Evolutionary conservation across 495 filamentous ascomycete species (phyloP).

Genomic region (Aspergillus incahuasiensis): DNA sequence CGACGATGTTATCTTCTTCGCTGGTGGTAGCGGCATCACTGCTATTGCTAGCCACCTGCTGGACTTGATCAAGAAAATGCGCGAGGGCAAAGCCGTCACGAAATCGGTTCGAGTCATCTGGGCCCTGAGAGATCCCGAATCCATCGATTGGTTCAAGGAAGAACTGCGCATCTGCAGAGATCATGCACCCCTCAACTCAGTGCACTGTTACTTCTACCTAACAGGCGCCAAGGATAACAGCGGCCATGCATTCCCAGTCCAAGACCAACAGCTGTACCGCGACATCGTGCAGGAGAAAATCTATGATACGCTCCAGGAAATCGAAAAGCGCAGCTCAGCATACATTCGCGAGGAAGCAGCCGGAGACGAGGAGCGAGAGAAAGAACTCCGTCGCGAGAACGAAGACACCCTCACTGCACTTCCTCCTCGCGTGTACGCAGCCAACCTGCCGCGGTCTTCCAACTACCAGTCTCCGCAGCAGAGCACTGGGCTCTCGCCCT

Average conservation of each 20-base stretch:
- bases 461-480: slow-evolving; percentile 3
- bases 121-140: slow-evolving; percentile 83
- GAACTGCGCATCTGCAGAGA: slow-evolving; percentile 87
- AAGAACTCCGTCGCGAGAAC: slow-evolving; percentile 76
- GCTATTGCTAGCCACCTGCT: slow-evolving; percentile 86
- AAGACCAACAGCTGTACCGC: slow-evolving; percentile 66
- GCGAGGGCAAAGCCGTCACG: slow-evolving; percentile 87
- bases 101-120: slow-evolving; percentile 86
- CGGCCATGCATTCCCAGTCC: slow-evolving; percentile 2
- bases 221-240: slow-evolving; percentile 41
- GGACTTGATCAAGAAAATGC: slow-evolving; percentile 90
- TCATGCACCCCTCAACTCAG: slow-evolving; percentile 72
- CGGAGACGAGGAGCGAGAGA: slow-evolving; percentile 72
- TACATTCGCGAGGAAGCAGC: slow-evolving; percentile 74
- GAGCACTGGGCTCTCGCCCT: slow-evolving; percentile 3
- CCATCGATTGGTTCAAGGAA: slow-evolving; percentile 97
- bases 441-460: slow-evolving; percentile 9
- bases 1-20: slow-evolving; percentile 87
- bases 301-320: slow-evolving; percentile 72
- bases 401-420: slow-evolving; percentile 80
- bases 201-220: slow-evolving; percentile 92
- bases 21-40: slow-evolving; percentile 91
- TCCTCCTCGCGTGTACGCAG: slow-evolving; percentile 42
- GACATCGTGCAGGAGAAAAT: slow-evolving; percentile 73
- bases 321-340: slow-evolving; percentile 76